A percentile compares a stretch with the other conserved stretches of the same genome.
Conservation (phyloP, 1,284 basidiomycete species). For the Rhodotorula glutinis region DNA sequence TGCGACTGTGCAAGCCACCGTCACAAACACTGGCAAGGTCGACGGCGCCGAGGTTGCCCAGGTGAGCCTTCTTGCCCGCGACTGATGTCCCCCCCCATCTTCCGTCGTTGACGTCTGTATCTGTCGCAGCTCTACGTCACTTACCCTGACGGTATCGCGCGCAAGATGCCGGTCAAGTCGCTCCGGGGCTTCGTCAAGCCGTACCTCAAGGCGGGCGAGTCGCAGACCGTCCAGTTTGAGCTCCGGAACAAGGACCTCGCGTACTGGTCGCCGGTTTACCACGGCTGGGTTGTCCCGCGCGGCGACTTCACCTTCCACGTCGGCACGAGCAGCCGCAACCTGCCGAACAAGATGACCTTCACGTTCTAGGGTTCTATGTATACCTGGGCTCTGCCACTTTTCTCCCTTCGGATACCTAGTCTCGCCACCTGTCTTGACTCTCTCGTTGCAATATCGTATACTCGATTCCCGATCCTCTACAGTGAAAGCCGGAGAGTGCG, state of each 20-base stretch:
- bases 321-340: slow-evolving; percentile 43
- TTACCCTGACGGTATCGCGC: slow-evolving; percentile 44
- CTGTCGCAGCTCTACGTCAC: slow-evolving; percentile 47
- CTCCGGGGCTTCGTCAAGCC: slow-evolving; percentile 48
- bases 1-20: slow-evolving; percentile 48
- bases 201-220: slow-evolving; percentile 46
- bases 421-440: no score
- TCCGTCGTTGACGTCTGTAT: not conserved
- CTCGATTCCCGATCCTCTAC: no score
- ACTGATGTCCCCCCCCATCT: not conserved
- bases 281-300: slow-evolving; percentile 49
- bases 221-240: slow-evolving; percentile 45
- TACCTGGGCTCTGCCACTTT: no score
- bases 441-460: no score
- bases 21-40: slow-evolving; percentile 51
- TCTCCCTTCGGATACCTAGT: no score
- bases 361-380: not conserved
- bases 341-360: slow-evolving; percentile 44
- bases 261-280: slow-evolving; percentile 49
- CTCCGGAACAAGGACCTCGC: slow-evolving; percentile 52
- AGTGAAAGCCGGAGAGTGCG: no score
- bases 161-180: slow-evolving; percentile 35
- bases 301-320: slow-evolving; percentile 49
- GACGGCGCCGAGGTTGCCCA: slow-evolving; percentile 52
- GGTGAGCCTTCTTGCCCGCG: slow-evolving; percentile 14